phyloP scores from a whole-genome alignment of 2,329 filamentous ascomycete species.

The Microdochium nivale region DNA sequence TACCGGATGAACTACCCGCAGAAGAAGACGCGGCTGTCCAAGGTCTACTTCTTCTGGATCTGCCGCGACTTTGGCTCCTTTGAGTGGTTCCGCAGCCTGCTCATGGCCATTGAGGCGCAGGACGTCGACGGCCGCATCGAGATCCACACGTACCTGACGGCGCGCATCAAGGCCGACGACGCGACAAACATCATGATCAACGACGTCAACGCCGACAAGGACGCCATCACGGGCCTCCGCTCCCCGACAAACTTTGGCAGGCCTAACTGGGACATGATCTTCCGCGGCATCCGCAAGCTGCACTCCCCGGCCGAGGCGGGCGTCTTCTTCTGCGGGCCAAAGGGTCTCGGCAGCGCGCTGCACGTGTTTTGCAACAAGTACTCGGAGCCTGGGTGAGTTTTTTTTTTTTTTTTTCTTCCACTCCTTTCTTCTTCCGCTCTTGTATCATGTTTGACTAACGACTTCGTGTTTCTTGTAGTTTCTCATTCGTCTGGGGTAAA shows the following conservation, averaged over 20 bases:
- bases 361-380: conserved; percentile 86
- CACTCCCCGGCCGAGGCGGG: conserved; percentile 65
- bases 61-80: conserved; percentile 83
- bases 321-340: conserved; percentile 82
- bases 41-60: conserved; percentile 92
- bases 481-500: conserved; percentile 19
- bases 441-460: conserved; percentile 10
- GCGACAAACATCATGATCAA: conserved; percentile 92
- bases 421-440: background rate
- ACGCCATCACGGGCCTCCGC: conserved; percentile 74
- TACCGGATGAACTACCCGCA: conserved; percentile 86
- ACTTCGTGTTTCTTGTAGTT: conserved; percentile 5
- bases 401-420: conserved; percentile 3
- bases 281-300: conserved; percentile 73
- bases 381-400: conserved; percentile 65
- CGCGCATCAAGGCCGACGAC: conserved; percentile 78
- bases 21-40: conserved; percentile 68
- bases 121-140: conserved; percentile 79
- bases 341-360: conserved; percentile 65
- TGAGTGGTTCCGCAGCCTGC: conserved; percentile 80
- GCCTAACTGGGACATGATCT: conserved; percentile 88
- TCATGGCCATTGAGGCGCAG: conserved; percentile 79
- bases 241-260: conserved; percentile 79
- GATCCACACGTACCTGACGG: conserved; percentile 82
- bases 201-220: conserved; percentile 74